Conservation (phyloP, 495 filamentous ascomycete genomes). For the Penicillium cinerascens region DNA sequence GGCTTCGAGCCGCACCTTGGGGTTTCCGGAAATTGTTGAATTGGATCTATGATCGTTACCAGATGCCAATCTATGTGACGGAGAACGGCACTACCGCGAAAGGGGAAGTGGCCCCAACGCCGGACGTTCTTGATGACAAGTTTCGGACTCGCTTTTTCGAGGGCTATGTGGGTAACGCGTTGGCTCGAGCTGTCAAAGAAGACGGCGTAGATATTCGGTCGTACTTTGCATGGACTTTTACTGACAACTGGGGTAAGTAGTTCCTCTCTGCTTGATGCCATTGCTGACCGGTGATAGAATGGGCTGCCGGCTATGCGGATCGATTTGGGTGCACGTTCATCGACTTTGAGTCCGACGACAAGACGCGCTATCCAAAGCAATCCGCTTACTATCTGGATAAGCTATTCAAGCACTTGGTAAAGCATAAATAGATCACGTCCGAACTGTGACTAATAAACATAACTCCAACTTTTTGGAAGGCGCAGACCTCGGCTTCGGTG, state of each 20-base stretch:
- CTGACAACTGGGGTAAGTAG: constrained; percentile 41
- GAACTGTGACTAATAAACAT: background rate
- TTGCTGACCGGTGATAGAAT: constrained; percentile 30
- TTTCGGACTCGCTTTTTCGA: constrained; percentile 46
- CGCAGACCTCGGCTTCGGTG: background rate
- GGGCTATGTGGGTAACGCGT: constrained; percentile 39
- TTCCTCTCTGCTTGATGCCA: background rate
- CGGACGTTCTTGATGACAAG: constrained; percentile 39
- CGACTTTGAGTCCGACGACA: constrained; percentile 43
- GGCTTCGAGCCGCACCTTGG: constrained; percentile 39
- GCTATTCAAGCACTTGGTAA: constrained; percentile 40
- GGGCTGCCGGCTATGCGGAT: constrained; percentile 47
- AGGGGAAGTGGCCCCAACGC: constrained; percentile 37
- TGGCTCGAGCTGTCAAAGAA: constrained; percentile 42
- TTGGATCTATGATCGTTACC: constrained; percentile 42
- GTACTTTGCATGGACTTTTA: constrained; percentile 50
- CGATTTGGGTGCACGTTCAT: constrained; percentile 44
- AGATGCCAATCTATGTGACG: constrained; percentile 47
- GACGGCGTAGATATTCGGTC: constrained; percentile 44
- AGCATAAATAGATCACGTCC: constrained; percentile 2
- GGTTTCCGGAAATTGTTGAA: constrained; percentile 45
- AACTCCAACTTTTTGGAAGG: background rate
- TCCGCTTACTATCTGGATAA: constrained; percentile 42
- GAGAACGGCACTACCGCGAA: constrained; percentile 49
- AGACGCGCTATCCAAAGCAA: constrained; percentile 45